Base-by-base conservation (phyloP, 2,329 filamentous ascomycete species). In the Fusarium keratoplasticum region DNA sequence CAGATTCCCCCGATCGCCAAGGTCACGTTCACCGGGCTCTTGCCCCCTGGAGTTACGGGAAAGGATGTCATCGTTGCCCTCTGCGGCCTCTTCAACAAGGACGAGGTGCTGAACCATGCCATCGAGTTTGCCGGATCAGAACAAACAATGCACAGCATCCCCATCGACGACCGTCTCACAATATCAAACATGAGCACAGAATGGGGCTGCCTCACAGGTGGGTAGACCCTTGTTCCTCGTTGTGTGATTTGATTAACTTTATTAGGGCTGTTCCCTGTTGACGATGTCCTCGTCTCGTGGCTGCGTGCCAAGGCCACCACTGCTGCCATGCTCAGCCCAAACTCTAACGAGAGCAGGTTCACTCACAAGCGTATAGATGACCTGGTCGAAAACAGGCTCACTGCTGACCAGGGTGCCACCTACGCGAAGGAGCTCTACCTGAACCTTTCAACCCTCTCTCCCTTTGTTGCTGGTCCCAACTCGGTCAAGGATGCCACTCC, bases 51-150 rank as follows among this genome's bases (percentile, higher is more conserved):
- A 13, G 95, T 98, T 1, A 95, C 93, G 0, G 96, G 95, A 33
- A 98, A 99, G 83, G 96, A 98, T 81, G 93, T 98, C 14, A 98
- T 98, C 74, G 89, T 98, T 29, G 94, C 95, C 1, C 88, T 98
- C 1, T 97, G 94, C 76, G 94, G 93, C 1, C 84, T 98, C 0
- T 97, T 98, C 86, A 93, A 94, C 83, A 90, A 93, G 63, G 93
- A 95, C 76, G 94, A 98, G 52, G 96, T 98, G 0, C 87, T 98
- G 16, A 98, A 98, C 84, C 95, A 98, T 80, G 91, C 91, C 6
- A 92, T 98, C 69, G 96, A 98, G 80, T 98, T 98, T 78, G 91
- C 90, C 0, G 96, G 95, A 14, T 91, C 92, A 0, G 91, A 94
- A 72, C 87, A 95, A 80, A 97, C 95, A 0, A 89, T 96, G 87